Conservation (phyloP, 2,329 filamentous ascomycete species). For the Penicillium sp. region DNA sequence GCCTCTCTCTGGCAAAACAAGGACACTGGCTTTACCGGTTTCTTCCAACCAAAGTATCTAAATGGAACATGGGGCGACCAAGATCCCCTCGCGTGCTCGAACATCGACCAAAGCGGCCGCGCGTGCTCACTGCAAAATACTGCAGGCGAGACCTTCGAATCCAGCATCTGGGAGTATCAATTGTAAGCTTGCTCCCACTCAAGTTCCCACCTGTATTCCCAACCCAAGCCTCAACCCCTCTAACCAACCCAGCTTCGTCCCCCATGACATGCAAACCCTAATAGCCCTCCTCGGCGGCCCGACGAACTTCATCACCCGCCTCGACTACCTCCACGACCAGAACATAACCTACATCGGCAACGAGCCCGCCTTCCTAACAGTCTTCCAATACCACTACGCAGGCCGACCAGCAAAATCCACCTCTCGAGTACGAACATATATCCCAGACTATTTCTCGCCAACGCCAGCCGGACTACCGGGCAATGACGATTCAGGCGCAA, state of each 20-base stretch:
- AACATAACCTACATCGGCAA: conserved; percentile 60
- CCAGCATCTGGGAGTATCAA: conserved; percentile 33
- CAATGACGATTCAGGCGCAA: conserved; percentile 61
- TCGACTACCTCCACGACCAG: conserved; percentile 56
- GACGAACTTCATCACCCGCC: conserved; percentile 47
- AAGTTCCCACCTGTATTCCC: conserved; percentile 19
- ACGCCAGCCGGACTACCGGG: conserved; percentile 53
- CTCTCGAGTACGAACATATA: conserved; percentile 53
- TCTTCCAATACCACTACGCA: conserved; percentile 62
- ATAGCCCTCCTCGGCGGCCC: conserved; percentile 54
- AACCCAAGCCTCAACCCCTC: conserved; percentile 33
- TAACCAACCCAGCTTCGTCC: conserved; percentile 41
- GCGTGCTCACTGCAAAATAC: conserved; percentile 29
- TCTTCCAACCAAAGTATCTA: conserved; percentile 60
- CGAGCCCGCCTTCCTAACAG: conserved; percentile 54
- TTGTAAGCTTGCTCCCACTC: conserved; percentile 41
- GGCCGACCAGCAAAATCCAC: conserved; percentile 49
- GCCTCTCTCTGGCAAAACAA: conserved; percentile 48
- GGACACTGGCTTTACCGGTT: conserved; percentile 60
- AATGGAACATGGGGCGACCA: conserved; percentile 64
- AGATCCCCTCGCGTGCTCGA: conserved; percentile 49
- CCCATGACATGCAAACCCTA: conserved; percentile 45
- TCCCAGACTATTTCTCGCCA: conserved; percentile 53
- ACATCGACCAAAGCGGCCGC: conserved; percentile 42
- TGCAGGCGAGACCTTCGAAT: conserved; percentile 28